A percentile compares a stretch with the other conserved stretches of the same genome.
Evolutionary conservation across 257 asterid genomes (phyloP).

Genomic region (Lithospermum erythrorhizon): DNA sequence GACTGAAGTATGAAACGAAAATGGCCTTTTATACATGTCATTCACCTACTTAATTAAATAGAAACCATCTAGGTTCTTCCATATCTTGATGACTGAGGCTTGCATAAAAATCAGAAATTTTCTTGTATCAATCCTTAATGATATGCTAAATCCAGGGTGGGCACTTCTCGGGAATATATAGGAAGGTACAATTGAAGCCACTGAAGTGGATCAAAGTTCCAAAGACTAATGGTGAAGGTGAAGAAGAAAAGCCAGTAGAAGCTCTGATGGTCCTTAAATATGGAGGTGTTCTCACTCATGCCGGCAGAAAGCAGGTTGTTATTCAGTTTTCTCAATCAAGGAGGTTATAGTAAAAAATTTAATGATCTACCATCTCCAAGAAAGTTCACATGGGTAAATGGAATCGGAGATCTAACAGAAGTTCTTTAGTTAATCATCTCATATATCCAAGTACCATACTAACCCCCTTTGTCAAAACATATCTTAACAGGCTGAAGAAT

Average conservation of each 20-base stretch:
- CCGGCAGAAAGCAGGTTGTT: constrained; percentile 89
- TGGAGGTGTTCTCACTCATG: constrained; percentile 99
- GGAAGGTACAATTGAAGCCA: constrained; percentile 96
- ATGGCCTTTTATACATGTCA: background rate
- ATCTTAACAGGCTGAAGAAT: constrained; percentile 84
- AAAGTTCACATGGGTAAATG: background rate
- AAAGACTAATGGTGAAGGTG: constrained; percentile 70
- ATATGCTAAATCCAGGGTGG: constrained; percentile 57
- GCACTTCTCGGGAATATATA: constrained; percentile 92
- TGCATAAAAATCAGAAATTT: background rate
- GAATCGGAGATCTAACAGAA: background rate
- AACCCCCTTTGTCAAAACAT: constrained; percentile 8
- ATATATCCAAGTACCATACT: background rate
- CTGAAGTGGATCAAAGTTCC: constrained; percentile 77
- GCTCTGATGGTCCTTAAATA: constrained; percentile 97
- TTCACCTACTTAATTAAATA: background rate
- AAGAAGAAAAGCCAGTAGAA: constrained; percentile 85
- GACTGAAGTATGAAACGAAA: background rate
- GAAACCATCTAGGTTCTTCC: background rate
- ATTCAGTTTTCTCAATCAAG: background rate
- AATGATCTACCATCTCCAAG: background rate
- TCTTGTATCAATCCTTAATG: background rate
- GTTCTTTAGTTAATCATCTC: background rate
- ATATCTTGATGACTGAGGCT: background rate
- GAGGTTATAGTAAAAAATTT: background rate